These are phyloP conservation scores for Beauveria australis DNA, from an alignment of 2,329 filamentous ascomycete genomes.

Conservation along the genomic window DNA sequence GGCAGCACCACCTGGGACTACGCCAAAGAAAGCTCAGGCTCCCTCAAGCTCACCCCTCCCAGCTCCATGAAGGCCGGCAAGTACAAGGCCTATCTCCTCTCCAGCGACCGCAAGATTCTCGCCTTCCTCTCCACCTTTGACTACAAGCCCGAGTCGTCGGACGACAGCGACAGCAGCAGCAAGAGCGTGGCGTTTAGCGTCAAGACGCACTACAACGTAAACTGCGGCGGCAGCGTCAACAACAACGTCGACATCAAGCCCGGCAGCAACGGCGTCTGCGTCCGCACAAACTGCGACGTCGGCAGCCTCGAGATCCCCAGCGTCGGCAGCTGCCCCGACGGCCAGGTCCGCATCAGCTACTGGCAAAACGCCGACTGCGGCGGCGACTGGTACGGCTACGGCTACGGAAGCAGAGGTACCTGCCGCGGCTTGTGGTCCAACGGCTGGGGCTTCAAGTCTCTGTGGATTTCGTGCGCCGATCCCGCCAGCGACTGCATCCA, in stretches of 20 bases:
- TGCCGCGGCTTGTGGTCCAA: neutral
- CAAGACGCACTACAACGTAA: neutral
- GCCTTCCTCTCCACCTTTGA: neutral
- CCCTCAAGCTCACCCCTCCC: neutral
- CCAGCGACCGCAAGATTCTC: neutral
- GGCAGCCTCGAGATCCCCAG: neutral
- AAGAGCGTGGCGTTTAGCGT: neutral
- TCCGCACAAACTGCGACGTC: neutral
- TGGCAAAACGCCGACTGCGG: neutral
- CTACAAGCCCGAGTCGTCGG: neutral
- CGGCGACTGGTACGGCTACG: slow-evolving; percentile 5
- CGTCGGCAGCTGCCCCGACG: slow-evolving; percentile 2
- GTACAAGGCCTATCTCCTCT: neutral
- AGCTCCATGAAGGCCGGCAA: neutral
- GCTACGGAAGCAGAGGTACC: neutral
- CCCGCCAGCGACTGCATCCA: neutral
- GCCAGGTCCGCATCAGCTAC: slow-evolving; percentile 6
- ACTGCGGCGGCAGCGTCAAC: neutral
- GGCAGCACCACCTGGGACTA: neutral
- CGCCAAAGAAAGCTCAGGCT: neutral
- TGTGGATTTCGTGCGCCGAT: neutral
- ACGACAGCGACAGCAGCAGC: no score
- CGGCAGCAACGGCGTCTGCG: slow-evolving; percentile 2
- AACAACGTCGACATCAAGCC: neutral
- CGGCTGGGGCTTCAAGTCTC: neutral